Base-by-base conservation (phyloP, 805 yeast species). In the Lachancea quebecensis region DNA sequence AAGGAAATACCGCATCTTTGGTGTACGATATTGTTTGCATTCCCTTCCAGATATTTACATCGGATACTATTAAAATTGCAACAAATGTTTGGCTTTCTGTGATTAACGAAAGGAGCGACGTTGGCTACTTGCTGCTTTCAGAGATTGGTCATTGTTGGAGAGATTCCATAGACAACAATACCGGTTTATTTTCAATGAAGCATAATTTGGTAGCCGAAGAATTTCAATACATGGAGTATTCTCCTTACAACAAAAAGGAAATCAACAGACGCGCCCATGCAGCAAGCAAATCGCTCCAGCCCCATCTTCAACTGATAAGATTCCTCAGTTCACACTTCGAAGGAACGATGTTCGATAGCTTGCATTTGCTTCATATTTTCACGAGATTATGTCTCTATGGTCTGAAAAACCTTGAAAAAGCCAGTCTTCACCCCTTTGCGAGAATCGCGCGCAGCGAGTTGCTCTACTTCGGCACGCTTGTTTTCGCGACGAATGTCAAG, bases 391-490 rank as follows among this genome's bases (percentile, higher is more conserved):
- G 77, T 14, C 65, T 76, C 28, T 62, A 74, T 35, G 86, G 90
- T 0, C 68, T 90, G 53, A 57, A 61, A 11, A 68, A 70, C 36
- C 63, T 81, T 35, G 55, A 62, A 3, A 53, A 58, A 35, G 96
- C 93, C 2, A 85, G 95, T 54, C 64, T 75, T 40, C 97, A 91
- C 64, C 95, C 97, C 9, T 79, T 80, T 59, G 79, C 96, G 0
- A 73, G 97, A 49, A 61, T 79, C 49, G 71, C 77, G 7, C 72
- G 98, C 47, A 85, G 84, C 57, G 95, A 87, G 59, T 63, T 91
- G 51, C 70, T 88, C 39, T 66, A 73, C 35, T 81, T 88, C 56
- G 78, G 89, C 0, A 67, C 85, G 42, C 83, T 82, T 39, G 72
- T 89, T 2, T 66, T 85, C 49, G 70, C 67, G 14, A 76, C 75